These are phyloP conservation scores for Ulvella scutata DNA, from an alignment of 139 green algal species.

Conservation along the genomic window DNA sequence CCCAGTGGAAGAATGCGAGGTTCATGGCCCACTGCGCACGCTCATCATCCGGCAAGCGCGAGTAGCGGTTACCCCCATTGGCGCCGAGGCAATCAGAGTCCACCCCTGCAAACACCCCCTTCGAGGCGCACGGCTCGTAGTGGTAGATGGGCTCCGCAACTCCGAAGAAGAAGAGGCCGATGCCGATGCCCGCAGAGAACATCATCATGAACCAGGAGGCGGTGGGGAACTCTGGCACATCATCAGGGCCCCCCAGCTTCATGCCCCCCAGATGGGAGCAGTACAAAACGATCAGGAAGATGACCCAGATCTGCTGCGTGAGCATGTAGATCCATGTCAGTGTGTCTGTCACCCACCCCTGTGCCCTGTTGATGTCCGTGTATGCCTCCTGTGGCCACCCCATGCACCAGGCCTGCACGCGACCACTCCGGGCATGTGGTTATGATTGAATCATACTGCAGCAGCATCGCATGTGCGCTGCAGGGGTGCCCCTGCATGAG, in stretches of 20 bases:
- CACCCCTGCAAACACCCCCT: neutral
- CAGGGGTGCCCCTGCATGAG: too few relatives aligned
- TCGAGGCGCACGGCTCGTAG: conserved; percentile 4
- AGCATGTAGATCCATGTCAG: conserved; percentile 6
- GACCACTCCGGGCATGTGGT: too few relatives aligned
- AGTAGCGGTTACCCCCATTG: neutral
- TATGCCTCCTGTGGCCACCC: neutral
- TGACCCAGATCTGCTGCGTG: conserved; percentile 4
- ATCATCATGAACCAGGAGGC: conserved; percentile 12
- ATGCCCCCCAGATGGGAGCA: neutral
- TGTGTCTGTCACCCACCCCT: conserved; percentile 4
- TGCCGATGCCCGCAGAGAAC: conserved; percentile 1
- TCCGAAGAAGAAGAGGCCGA: conserved; percentile 7
- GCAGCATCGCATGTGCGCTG: too few relatives aligned
- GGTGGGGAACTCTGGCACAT: conserved; percentile 8
- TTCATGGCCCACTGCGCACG: conserved; percentile 14
- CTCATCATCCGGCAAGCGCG: conserved; percentile 9
- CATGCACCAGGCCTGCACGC: conserved; percentile 3
- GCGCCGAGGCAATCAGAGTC: neutral
- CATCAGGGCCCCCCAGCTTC: conserved; percentile 2
- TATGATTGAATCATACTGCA: too few relatives aligned
- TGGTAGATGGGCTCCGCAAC: conserved; percentile 1
- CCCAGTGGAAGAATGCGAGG: conserved; percentile 19
- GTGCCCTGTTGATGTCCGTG: neutral
- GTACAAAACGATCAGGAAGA: neutral